Evolutionary conservation across 2,329 filamentous ascomycete species (phyloP).

Genomic region (Endoconidiophora polonica): DNA sequence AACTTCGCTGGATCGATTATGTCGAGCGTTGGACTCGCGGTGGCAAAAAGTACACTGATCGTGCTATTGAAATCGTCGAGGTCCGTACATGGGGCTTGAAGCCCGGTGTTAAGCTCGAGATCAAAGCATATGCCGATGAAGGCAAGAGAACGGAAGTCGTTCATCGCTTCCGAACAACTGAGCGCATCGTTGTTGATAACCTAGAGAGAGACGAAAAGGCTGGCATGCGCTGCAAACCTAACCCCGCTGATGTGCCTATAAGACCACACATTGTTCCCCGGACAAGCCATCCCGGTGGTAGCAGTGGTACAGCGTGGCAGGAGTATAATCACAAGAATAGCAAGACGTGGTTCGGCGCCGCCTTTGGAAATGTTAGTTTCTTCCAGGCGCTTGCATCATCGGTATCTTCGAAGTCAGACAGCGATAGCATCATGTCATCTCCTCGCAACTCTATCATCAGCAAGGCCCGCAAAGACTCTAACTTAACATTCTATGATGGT

Average conservation of each 20-base stretch:
- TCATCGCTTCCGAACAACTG: constrained; percentile 60
- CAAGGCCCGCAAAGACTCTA: constrained; percentile 7
- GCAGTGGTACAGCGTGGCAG: constrained; percentile 10
- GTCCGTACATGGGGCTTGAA: constrained; percentile 79
- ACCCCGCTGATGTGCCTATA: neutral
- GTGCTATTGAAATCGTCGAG: constrained; percentile 70
- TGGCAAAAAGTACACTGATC: constrained; percentile 66
- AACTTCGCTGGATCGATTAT: constrained; percentile 74
- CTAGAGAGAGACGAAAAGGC: constrained; percentile 6
- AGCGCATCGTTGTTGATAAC: constrained; percentile 49
- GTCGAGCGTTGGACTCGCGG: constrained; percentile 69
- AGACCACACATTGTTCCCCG: constrained; percentile 7
- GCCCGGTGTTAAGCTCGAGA: constrained; percentile 70
- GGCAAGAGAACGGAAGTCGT: constrained; percentile 72
- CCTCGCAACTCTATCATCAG: constrained; percentile 7
- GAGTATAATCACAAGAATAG: constrained; percentile 11
- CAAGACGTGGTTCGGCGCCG: constrained; percentile 11
- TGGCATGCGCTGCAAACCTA: constrained; percentile 1
- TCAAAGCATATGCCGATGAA: constrained; percentile 77
- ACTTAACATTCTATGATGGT: constrained; percentile 18
- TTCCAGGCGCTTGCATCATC: constrained; percentile 12
- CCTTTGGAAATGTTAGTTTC: constrained; percentile 12
- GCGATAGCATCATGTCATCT: constrained; percentile 9
- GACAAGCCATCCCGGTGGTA: constrained; percentile 6
- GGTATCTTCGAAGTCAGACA: constrained; percentile 10